Evolutionary conservation across 495 filamentous ascomycete species (phyloP).

Genomic region (Trichoderma asperelloides): DNA sequence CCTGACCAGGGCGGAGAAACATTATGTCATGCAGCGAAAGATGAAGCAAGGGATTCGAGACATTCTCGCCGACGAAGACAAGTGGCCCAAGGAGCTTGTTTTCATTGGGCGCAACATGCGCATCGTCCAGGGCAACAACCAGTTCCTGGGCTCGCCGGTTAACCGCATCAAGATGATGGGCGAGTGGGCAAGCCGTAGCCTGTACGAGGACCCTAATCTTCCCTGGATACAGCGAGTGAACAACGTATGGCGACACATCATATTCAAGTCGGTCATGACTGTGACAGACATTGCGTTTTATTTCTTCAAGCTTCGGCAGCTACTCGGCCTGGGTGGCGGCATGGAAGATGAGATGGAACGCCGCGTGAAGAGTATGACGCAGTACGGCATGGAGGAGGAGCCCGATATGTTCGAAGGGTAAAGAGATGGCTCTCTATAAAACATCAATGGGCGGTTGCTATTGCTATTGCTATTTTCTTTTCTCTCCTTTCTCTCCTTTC

Average conservation of each 20-base stretch:
- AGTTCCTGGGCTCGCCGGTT: slow-evolving; percentile 81
- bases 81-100: slow-evolving; percentile 87
- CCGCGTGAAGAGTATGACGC: slow-evolving; percentile 76
- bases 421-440: slow-evolving; percentile 5
- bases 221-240: slow-evolving; percentile 35
- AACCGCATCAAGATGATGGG: slow-evolving; percentile 94
- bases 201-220: slow-evolving; percentile 52
- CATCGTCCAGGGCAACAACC: slow-evolving; percentile 64
- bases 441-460: slow-evolving; percentile 4
- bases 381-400: slow-evolving; percentile 82
- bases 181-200: slow-evolving; percentile 71
- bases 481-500: neutral
- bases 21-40: slow-evolving; percentile 77
- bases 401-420: slow-evolving; percentile 83
- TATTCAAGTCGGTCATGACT: slow-evolving; percentile 73
- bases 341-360: slow-evolving; percentile 94
- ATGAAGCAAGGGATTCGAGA: slow-evolving; percentile 79
- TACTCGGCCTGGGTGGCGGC: slow-evolving; percentile 62
- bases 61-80: slow-evolving; percentile 78
- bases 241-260: slow-evolving; percentile 56
- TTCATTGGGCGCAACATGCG: slow-evolving; percentile 94
- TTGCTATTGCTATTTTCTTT: neutral
- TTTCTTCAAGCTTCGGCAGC: slow-evolving; percentile 65
- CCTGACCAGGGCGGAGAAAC: slow-evolving; percentile 53
- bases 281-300: slow-evolving; percentile 77